phyloP scores from a whole-genome alignment of 371 early-diverging fungal species.

The Parasitella parasitica region DNA sequence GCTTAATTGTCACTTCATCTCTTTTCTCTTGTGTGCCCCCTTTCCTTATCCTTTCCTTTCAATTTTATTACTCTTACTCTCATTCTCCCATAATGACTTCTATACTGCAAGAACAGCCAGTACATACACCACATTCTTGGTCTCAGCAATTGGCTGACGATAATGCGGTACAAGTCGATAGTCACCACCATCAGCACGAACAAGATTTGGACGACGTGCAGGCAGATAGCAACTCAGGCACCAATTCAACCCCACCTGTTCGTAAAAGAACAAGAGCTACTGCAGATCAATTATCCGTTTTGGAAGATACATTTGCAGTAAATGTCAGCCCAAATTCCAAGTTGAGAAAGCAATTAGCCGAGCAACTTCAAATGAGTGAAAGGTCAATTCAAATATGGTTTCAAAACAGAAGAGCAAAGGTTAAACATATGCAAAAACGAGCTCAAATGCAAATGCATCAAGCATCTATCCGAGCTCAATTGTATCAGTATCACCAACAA shows the following conservation, averaged over 20 bases:
- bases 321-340: constrained; percentile 77
- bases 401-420: constrained; percentile 97
- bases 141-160: constrained; percentile 7
- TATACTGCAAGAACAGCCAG: not conserved
- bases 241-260: constrained; percentile 16
- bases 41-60: not conserved
- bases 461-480: constrained; percentile 31
- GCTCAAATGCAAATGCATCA: constrained; percentile 52
- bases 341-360: constrained; percentile 82
- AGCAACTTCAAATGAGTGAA: constrained; percentile 88
- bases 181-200: not conserved
- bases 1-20: not conserved
- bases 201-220: not conserved
- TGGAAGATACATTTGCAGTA: constrained; percentile 74
- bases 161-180: not conserved
- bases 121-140: constrained; percentile 3
- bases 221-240: not conserved
- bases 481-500: constrained; percentile 28
- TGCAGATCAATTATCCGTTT: constrained; percentile 71
- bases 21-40: not conserved
- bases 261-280: constrained; percentile 74
- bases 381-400: constrained; percentile 99
- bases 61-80: not conserved
- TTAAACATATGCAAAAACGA: constrained; percentile 71
- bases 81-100: constrained; percentile 2